Base-by-base conservation (phyloP, 768 basidiomycete genomes). In the Cyathus striatus region DNA sequence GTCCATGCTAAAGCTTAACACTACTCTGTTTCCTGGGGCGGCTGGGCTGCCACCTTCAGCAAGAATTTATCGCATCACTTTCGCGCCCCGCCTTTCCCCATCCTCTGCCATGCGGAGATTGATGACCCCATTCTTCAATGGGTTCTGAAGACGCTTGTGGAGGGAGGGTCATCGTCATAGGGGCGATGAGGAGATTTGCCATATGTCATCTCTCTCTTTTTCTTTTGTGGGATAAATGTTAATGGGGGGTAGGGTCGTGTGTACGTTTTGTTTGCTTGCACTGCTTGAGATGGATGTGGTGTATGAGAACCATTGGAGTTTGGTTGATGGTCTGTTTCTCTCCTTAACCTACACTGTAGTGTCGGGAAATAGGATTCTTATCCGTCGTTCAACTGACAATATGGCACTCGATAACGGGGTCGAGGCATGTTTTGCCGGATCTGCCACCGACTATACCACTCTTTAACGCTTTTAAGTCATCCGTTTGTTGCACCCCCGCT, bases 401-500 rank as follows among this genome's bases (percentile, higher is more conserved):
- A 27, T 48, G 83, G n/a, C 69, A 71, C 40, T 70, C 70, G 3
- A 43, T 73, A 21, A 65, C 66, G 46, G 62, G 59, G 17, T 64
- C 60, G 25, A 63, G 52, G 10, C 56, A 64, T 22, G 42, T 55
- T 22, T 52, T 56, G 24, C 57, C 62, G 35, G 56, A 65, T 35
- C 49, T 64, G 4, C 63, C 63, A 32, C 65, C 68, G 1, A 63
- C 68, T 5, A 50, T 70, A 3, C 55, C 58, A 1, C 42, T 71
- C 2, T 66, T 57, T 2, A 54, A 61, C 40, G 58, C 80, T 10
- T 55, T n/a, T 89, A 5, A 73, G 78, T 10, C 93, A 93, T 50
- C 90, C 90, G 0, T 95, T 85, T 64, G 72, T 77, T 13, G 56
- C 80, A 4, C 76, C 79, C 3, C 85, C 90, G 0, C 59, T 89